phyloP scores from a whole-genome alignment of 108 stramenopile species.

The Fragilariopsis cylindrus region DNA sequence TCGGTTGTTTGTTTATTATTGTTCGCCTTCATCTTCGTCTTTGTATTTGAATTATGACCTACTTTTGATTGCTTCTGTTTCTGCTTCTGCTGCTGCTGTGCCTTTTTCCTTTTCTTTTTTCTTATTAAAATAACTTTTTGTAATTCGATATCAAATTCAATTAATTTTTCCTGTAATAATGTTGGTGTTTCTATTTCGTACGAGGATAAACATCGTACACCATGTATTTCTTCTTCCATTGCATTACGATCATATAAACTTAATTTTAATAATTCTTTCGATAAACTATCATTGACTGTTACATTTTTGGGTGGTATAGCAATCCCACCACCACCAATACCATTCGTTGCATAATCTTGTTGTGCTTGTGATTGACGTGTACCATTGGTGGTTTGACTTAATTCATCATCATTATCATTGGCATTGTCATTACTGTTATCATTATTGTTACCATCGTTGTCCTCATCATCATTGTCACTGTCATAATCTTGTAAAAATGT shows the following conservation, averaged over 20 bases:
- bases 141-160: conserved; percentile 1
- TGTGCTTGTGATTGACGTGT: neutral
- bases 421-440: neutral
- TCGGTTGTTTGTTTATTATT: neutral
- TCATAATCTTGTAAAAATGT: neutral
- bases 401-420: neutral
- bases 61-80: neutral
- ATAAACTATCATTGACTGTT: no score
- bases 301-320: no score
- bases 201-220: neutral
- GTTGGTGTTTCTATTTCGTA: neutral
- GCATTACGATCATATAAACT: no score
- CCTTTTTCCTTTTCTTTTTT: neutral
- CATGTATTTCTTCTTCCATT: no score
- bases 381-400: neutral
- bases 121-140: neutral
- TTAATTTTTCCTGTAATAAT: neutral
- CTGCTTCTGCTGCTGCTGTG: neutral
- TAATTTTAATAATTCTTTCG: no score
- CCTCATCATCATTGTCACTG: neutral
- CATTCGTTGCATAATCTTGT: neutral
- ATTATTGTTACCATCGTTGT: neutral
- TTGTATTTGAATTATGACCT: neutral
- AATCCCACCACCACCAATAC: no score
- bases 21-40: neutral